Evolutionary conservation across 2,329 filamentous ascomycete species (phyloP).

Genomic region (Emmonsiellopsis sp.): DNA sequence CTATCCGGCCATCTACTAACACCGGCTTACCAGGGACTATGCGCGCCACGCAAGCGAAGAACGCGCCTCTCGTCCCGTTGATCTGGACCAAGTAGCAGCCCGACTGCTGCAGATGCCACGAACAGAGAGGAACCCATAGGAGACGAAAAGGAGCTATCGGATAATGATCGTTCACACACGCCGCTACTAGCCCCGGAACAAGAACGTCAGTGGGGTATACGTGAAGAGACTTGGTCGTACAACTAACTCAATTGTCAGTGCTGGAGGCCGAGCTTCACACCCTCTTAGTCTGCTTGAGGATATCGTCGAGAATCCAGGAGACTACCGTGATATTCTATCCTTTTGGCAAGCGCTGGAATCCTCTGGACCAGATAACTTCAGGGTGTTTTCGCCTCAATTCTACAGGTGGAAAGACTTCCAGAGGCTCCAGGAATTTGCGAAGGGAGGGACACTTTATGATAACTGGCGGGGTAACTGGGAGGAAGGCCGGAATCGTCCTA

Average conservation of each 20-base stretch:
- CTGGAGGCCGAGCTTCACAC: not conserved
- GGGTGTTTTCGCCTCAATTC: not conserved
- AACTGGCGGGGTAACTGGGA: not conserved
- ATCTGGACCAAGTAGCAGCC: not conserved
- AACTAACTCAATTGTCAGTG: slow-evolving; percentile 1
- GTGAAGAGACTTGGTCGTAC: not conserved
- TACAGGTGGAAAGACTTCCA: not conserved
- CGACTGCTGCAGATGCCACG: not conserved
- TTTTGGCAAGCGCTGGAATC: not conserved
- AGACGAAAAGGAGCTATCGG: not conserved
- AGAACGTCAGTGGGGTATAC: not conserved
- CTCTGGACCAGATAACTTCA: not conserved
- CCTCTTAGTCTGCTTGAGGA: not conserved
- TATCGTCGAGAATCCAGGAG: not conserved
- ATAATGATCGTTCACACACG: too few species aligned
- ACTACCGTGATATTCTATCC: not conserved
- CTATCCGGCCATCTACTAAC: not conserved
- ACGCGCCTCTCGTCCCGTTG: not conserved
- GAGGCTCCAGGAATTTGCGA: not conserved
- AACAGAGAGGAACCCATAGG: too few species aligned
- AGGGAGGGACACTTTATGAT: not conserved
- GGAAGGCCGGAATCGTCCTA: not conserved
- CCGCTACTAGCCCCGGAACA: not conserved
- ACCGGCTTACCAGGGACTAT: not conserved
- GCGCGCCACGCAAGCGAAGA: not conserved